A percentile compares a stretch with the other conserved stretches of the same genome.
phyloP scores from a whole-genome alignment of 2,329 filamentous ascomycete species.

The Teratosphaeriaceae sp. region DNA sequence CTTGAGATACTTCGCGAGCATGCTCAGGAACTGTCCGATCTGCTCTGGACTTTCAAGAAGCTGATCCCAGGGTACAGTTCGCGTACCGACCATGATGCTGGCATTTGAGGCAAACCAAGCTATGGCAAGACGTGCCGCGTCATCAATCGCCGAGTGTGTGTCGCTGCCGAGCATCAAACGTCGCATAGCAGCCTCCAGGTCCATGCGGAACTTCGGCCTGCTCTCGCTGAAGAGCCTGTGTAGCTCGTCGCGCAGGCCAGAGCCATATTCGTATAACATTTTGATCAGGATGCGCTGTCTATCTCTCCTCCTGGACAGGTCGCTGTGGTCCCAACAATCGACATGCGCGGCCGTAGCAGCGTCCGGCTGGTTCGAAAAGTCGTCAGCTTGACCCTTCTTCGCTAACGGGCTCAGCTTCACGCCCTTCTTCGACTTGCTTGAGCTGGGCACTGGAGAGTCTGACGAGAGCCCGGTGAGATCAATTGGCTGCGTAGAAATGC shows the following conservation, averaged over 20 bases:
- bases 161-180: no score
- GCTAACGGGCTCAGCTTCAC: background rate
- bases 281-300: conserved; percentile 41
- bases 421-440: background rate
- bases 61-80: conserved; percentile 2
- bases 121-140: background rate
- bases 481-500: conserved; percentile 2
- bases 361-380: conserved; percentile 7
- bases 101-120: conserved; percentile 1
- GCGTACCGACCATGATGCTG: background rate
- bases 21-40: conserved; percentile 4
- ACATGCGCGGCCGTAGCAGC: conserved; percentile 22
- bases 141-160: background rate
- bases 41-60: conserved; percentile 1
- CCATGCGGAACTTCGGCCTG: no score
- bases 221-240: background rate
- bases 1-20: conserved; percentile 9
- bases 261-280: conserved; percentile 27
- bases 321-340: conserved; percentile 26
- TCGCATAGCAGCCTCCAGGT: no score
- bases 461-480: conserved; percentile 3
- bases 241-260: conserved; percentile 10
- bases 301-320: conserved; percentile 34
- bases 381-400: background rate
- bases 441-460: background rate